Percentiles rank a stretch among this genome's conserved stretches.
Conservation (phyloP, 2,329 filamentous ascomycete species). For the Trichoderma breve region DNA sequence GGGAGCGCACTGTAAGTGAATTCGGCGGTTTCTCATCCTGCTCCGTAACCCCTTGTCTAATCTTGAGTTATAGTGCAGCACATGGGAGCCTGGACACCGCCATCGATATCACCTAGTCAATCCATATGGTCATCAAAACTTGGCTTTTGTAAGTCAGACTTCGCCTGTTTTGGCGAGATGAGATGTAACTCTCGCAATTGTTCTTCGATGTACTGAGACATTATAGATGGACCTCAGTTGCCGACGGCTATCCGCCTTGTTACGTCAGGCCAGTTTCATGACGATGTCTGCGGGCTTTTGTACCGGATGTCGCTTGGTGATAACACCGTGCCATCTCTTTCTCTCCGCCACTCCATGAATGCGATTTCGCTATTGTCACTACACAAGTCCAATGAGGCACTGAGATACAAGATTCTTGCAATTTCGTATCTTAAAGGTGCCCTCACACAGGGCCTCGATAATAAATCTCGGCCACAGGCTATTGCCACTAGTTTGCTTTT, state of each 20-base stretch:
- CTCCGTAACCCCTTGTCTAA: not conserved
- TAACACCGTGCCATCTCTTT: constrained; percentile 8
- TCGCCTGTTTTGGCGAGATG: not conserved
- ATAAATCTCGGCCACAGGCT: constrained; percentile 10
- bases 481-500: constrained; percentile 19
- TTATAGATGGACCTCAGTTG: not conserved
- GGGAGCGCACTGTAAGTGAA: constrained; percentile 8
- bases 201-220: not conserved
- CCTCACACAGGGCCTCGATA: constrained; percentile 8
- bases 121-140: not conserved
- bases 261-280: constrained; percentile 7
- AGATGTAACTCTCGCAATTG: not conserved
- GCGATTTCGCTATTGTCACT: constrained; percentile 13
- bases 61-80: constrained; percentile 1
- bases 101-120: not conserved
- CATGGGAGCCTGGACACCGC: constrained; percentile 9
- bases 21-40: not conserved
- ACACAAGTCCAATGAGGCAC: constrained; percentile 9
- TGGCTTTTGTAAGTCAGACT: not conserved
- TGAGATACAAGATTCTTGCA: constrained; percentile 11
- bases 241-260: constrained; percentile 17
- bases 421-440: constrained; percentile 11
- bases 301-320: constrained; percentile 17
- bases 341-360: constrained; percentile 19
- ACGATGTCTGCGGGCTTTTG: constrained; percentile 14